Evolutionary conservation across 1,284 basidiomycete species (phyloP), one percentile per base, ranked within the genome.

Genomic region (Cutaneotrichosporon cavernicola): DNA sequence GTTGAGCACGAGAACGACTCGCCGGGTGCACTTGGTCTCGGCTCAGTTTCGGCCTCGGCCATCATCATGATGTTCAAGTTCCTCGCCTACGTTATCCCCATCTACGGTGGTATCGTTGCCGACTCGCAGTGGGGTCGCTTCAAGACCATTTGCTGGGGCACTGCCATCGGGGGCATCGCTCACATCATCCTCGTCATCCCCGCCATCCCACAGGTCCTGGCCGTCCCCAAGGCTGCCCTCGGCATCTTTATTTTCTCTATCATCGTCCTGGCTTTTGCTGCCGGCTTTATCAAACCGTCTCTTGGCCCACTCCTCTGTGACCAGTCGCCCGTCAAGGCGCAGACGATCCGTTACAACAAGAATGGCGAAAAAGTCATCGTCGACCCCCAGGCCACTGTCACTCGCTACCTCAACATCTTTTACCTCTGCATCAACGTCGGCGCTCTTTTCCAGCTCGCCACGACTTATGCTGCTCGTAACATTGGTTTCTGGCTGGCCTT

Each of bases 71-170:
- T 70, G 51, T 76, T 76, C 69, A 75, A 60, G 60, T 76, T 78
- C 69, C 67, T 77, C 6, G 69, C 74, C 13, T 78, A 76, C 66
- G 64, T 72, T 31, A 61, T 58, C 13, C 64, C 64, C 9, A 77
- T 80, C 61, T 67, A 70, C 18, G 77, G 78, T 61, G 77, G 75
- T 65, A 90, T 88, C 73, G 81, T 91, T 52, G 88, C 90, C 21
- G 65, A 79, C 67, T 70, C 69, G 61, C 83, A 86, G 59, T 87
- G 85, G 83, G 90, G 89, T 51, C 86, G 89, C 21, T 91, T 85
- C 84, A 89, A 89, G 77, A 89, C 89, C 1, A 84, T 90, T 68
- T 85, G 84, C 67, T 77, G 85, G 62, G 80, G 80, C 43, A 73
- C 69, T 5, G 65, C 64, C 32, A 62, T 80, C 53, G 79, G 79